Evolutionary conservation across 768 basidiomycete species (phyloP), one percentile per base, ranked within the genome.

Genomic region (Pleurotus pulmonarius): DNA sequence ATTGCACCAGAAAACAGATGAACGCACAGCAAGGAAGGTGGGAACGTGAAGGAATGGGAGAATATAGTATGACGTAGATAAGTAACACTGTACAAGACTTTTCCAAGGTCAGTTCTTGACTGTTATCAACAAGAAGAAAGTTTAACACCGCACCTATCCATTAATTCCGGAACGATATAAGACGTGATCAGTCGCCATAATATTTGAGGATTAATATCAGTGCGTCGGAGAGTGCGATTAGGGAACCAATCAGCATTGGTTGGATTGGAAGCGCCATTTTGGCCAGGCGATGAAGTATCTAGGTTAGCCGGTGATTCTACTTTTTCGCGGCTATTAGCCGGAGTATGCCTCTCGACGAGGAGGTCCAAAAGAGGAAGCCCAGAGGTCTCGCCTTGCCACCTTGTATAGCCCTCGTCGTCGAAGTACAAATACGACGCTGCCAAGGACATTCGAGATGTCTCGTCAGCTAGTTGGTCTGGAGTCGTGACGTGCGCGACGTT

Each of bases 321-420:
- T 46, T 62, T 55, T 39, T 70, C 63, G 58, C 61, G 64, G 57
- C 65, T 63, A 37, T 59, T 64, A 56, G 75, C 64, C 8, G 74
- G 69, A 5, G 76, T 71, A 61, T 87, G 86, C 37, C 83, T 80
- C 65, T 93, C 92, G 25, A 92, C 82, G 24, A 97, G 75, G 6
- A 92, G 72, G 67, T 95, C 91, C 24, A 95, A 81, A 3, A 96
- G 81, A 4, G 94, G 94, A 0, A 96, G 80, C 22, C 94, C 94
- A 3, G 93, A 95, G 0, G 92, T 92, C 64, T 95, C 93, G 26
- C 94, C 94, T 72, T 93, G 91, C 91, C 91, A 93, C 56, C 91
- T 75, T 0, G 91, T 90, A 65, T 86, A 89, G 2, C 91, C 91
- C 67, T 92, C 90, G 64, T 93, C 90, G 60, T 93, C 91, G 58